Evolutionary conservation across 2,329 filamentous ascomycete genomes (phyloP).

Genomic region (Trichophyton benhamiae): DNA sequence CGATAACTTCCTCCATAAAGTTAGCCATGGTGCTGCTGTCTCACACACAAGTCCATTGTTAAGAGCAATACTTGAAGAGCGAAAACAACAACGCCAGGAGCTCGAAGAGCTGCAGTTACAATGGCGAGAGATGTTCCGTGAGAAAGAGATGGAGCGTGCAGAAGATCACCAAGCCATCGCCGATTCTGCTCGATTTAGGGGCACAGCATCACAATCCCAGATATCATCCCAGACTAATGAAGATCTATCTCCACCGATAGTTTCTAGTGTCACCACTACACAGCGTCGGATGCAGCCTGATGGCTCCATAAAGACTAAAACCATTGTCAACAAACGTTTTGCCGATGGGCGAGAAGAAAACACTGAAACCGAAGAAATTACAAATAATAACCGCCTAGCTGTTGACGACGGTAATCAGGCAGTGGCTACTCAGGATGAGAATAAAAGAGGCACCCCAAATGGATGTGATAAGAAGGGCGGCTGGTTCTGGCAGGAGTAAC

Average conservation of each 20-base stretch:
- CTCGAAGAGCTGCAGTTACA: conserved; percentile 11
- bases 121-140: conserved; percentile 7
- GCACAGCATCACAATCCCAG: not conserved
- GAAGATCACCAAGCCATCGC: not conserved
- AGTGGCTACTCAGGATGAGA: not conserved
- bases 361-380: conserved; percentile 34
- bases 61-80: conserved; percentile 25
- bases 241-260: conserved; percentile 22
- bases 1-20: conserved; percentile 35
- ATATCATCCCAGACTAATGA: not conserved
- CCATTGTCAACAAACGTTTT: conserved; percentile 46
- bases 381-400: conserved; percentile 1
- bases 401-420: not conserved
- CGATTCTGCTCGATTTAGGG: not conserved
- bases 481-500: conserved; percentile 30
- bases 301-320: conserved; percentile 46
- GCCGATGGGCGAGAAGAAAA: conserved; percentile 49
- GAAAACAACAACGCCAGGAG: conserved; percentile 17
- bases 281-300: conserved; percentile 44
- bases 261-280: conserved; percentile 47
- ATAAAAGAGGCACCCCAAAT: not conserved
- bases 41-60: conserved; percentile 26
- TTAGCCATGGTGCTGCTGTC: conserved; percentile 24
- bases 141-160: conserved; percentile 12
- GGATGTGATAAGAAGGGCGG: conserved; percentile 13